Evolutionary conservation across 2,329 filamentous ascomycete species (phyloP).

Genomic region (Calycina herbarum): DNA sequence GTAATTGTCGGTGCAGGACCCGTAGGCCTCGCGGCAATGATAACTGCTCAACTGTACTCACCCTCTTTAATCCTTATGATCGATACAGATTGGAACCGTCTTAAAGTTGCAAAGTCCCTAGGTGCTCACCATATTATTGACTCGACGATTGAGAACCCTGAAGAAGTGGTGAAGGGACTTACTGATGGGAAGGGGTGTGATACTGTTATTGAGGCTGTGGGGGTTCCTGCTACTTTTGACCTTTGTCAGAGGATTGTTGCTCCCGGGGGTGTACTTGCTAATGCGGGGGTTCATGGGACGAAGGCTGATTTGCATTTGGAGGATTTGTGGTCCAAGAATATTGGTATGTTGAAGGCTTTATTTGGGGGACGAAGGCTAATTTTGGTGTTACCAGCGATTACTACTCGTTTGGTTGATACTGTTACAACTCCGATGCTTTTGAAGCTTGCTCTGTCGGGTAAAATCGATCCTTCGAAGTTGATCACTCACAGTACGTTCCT

Average conservation of each 20-base stretch:
- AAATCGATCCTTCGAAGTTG: too few species aligned
- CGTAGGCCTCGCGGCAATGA: constrained; percentile 54
- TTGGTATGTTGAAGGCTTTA: constrained; percentile 41
- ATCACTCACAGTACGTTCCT: too few species aligned
- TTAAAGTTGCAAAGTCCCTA: constrained; percentile 48
- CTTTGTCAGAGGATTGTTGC: constrained; percentile 55
- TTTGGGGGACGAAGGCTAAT: too few species aligned
- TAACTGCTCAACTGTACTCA: constrained; percentile 55
- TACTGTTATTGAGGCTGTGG: constrained; percentile 28
- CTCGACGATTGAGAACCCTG: constrained; percentile 39
- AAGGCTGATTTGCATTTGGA: constrained; percentile 53
- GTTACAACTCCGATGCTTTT: too few species aligned
- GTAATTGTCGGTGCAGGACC: constrained; percentile 57
- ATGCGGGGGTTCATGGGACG: constrained; percentile 58
- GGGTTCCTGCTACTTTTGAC: constrained; percentile 51
- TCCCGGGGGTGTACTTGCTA: constrained; percentile 54
- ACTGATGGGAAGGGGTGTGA: constrained; percentile 56
- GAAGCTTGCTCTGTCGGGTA: too few species aligned
- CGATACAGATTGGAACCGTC: constrained; percentile 49
- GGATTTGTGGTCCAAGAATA: constrained; percentile 54
- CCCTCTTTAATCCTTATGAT: constrained; percentile 52
- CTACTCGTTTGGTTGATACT: too few species aligned
- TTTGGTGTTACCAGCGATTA: too few species aligned
- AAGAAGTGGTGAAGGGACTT: constrained; percentile 43
- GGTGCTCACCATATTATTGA: constrained; percentile 50